Conservation (phyloP, 495 filamentous ascomycete genomes). For the Pyrenula massariospora region DNA sequence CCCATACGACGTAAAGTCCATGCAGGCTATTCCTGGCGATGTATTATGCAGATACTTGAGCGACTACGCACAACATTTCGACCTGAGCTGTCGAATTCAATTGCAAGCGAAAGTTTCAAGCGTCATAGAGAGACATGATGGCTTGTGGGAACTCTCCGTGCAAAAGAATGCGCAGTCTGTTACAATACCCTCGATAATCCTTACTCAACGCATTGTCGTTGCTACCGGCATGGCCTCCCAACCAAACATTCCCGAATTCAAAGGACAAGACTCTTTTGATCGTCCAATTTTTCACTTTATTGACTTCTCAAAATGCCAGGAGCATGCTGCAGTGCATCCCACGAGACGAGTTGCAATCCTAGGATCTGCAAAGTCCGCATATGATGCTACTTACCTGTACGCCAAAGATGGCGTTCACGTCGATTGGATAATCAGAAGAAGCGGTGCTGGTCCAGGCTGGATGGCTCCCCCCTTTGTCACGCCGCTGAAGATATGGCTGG, state of each 20-base stretch:
- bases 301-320: neutral
- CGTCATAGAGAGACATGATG: neutral
- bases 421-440: constrained; percentile 29
- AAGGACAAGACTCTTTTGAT: constrained; percentile 10
- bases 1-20: constrained; percentile 3
- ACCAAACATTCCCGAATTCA: constrained; percentile 1
- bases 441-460: constrained; percentile 34
- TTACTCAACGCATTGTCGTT: constrained; percentile 2
- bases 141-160: neutral
- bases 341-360: constrained; percentile 7
- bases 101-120: constrained; percentile 6
- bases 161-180: neutral
- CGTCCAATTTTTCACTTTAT: constrained; percentile 5
- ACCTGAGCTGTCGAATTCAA: constrained; percentile 7
- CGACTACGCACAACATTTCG: constrained; percentile 9
- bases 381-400: constrained; percentile 13
- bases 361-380: constrained; percentile 16
- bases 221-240: constrained; percentile 6
- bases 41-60: constrained; percentile 10
- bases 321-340: neutral
- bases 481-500: constrained; percentile 45
- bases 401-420: constrained; percentile 26
- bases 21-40: constrained; percentile 8
- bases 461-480: constrained; percentile 57
- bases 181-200: neutral